Evolutionary conservation across 495 filamentous ascomycete genomes (phyloP).

Genomic region (Pyronema domesticum): DNA sequence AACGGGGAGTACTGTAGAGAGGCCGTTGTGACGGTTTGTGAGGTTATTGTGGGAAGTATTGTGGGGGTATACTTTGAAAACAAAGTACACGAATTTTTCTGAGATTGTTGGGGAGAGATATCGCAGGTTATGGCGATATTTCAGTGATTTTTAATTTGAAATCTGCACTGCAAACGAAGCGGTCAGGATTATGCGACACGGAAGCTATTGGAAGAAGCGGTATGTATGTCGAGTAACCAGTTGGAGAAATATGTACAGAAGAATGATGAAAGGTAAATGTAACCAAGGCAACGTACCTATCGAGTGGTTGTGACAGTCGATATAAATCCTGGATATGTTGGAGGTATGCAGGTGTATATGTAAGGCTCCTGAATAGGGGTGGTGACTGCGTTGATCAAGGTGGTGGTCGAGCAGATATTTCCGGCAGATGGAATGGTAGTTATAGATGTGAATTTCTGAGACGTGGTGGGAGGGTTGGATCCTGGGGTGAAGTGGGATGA

Average conservation of each 20-base stretch:
- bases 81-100: slow-evolving; percentile 13
- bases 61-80: slow-evolving; percentile 14
- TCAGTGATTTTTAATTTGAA: too few relatives aligned
- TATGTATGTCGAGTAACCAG: not conserved
- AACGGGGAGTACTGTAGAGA: slow-evolving; percentile 23
- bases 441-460: not conserved
- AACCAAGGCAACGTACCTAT: too few relatives aligned
- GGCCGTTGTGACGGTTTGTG: slow-evolving; percentile 20
- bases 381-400: not conserved
- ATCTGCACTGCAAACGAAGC: too few relatives aligned
- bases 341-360: too few relatives aligned
- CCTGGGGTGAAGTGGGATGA: not conserved
- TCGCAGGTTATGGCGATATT: too few relatives aligned
- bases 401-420: not conserved
- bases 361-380: too few relatives aligned
- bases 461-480: not conserved
- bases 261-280: too few relatives aligned
- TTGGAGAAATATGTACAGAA: not conserved
- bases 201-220: not conserved
- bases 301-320: too few relatives aligned
- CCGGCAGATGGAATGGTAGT: not conserved
- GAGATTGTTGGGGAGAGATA: not conserved
- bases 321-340: too few relatives aligned
- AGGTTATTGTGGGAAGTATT: slow-evolving; percentile 10
- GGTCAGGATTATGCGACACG: not conserved